These are phyloP conservation scores for Fusarium nisikadoi DNA, from an alignment of 2,329 filamentous ascomycete genomes.

Conservation along the genomic window DNA sequence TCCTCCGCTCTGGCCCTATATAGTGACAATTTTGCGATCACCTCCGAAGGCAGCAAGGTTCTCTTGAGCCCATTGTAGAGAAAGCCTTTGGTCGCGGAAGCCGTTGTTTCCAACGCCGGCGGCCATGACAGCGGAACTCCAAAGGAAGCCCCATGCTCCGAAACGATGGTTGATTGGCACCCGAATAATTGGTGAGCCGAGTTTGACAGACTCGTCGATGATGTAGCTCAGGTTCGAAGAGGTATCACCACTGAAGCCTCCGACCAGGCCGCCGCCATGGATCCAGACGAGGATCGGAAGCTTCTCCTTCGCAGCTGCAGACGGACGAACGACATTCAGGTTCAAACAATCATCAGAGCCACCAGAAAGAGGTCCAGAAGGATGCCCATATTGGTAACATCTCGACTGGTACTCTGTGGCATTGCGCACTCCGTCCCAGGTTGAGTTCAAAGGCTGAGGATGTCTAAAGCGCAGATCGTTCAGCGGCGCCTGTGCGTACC, in stretches of 20 bases:
- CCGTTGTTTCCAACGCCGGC: constrained; percentile 23
- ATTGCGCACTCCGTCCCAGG: constrained; percentile 21
- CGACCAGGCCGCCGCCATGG: constrained; percentile 26
- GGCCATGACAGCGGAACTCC: constrained; percentile 12
- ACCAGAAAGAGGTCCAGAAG: constrained; percentile 1
- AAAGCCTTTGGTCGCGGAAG: constrained; percentile 31
- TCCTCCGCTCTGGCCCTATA: constrained; percentile 35
- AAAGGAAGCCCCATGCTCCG: constrained; percentile 25
- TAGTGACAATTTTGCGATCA: constrained; percentile 18
- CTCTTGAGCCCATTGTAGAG: constrained; percentile 25
- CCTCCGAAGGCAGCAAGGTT: constrained; percentile 29
- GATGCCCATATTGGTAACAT: constrained; percentile 29
- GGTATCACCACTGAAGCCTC: constrained; percentile 14
- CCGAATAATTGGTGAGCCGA: constrained; percentile 26
- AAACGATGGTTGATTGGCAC: constrained; percentile 37
- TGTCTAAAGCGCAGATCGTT: constrained; percentile 26
- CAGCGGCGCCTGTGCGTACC: constrained; percentile 29
- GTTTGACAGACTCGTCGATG: constrained; percentile 26
- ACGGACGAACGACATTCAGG: constrained; percentile 22
- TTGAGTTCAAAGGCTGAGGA: constrained; percentile 18
- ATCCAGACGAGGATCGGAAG: constrained; percentile 33
- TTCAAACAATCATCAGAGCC: constrained; percentile 32
- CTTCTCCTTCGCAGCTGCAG: not conserved
- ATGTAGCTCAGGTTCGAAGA: constrained; percentile 11
- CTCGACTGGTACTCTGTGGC: constrained; percentile 25